phyloP scores from a whole-genome alignment of 129 eudicot species.

The Flaveria trinervia region DNA sequence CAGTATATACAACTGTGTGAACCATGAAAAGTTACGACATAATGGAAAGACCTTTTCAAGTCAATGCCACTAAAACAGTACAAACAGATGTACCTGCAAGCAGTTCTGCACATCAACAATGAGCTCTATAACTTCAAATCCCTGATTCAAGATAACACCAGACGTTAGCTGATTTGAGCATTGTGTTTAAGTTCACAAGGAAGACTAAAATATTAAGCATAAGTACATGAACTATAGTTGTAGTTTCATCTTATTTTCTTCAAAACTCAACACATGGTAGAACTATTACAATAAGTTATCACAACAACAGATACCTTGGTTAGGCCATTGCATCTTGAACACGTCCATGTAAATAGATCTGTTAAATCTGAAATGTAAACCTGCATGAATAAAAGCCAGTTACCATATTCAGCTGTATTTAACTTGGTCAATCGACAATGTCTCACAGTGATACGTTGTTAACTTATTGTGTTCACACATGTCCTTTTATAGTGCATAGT shows the following conservation, averaged over 20 bases:
- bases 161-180: constrained; percentile 10
- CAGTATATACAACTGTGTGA: constrained; percentile 13
- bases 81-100: constrained; percentile 62
- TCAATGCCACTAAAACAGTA: constrained; percentile 17
- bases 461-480: background rate
- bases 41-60: background rate
- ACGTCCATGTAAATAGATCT: constrained; percentile 87
- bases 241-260: background rate
- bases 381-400: constrained; percentile 40
- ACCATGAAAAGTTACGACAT: background rate
- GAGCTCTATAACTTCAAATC: constrained; percentile 83
- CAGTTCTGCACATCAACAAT: constrained; percentile 84
- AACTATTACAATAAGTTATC: constrained; percentile 11
- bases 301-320: constrained; percentile 54
- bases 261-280: background rate
- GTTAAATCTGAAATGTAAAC: constrained; percentile 85
- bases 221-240: constrained; percentile 1
- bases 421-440: background rate
- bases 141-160: constrained; percentile 44
- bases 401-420: background rate
- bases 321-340: constrained; percentile 78
- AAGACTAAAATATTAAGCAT: background rate
- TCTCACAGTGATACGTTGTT: background rate
- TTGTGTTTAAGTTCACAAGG: constrained; percentile 16
- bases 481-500: constrained; percentile 2